phyloP scores from a whole-genome alignment of 768 basidiomycete species.

The Mycena kentingensis region DNA sequence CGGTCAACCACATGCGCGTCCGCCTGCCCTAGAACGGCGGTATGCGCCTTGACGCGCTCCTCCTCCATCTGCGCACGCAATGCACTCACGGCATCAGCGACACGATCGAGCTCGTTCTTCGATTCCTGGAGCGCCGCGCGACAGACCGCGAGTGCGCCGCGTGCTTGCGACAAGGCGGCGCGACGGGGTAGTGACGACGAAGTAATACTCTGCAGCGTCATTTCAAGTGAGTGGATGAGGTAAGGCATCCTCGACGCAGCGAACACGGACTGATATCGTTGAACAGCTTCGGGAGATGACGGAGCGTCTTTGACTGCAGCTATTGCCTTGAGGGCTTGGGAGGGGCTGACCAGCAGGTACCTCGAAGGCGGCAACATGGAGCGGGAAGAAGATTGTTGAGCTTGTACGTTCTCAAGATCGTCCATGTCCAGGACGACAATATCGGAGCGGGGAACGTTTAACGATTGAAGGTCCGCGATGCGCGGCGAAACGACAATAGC shows the following conservation, averaged over 20 bases:
- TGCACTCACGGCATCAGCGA: slow-evolving; percentile 36
- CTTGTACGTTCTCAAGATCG: slow-evolving; percentile 14
- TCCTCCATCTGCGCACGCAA: slow-evolving; percentile 43
- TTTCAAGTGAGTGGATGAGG: slow-evolving; percentile 43
- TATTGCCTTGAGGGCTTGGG: slow-evolving; percentile 58
- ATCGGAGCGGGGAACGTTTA: slow-evolving; percentile 13
- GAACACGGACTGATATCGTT: slow-evolving; percentile 66
- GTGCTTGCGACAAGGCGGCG: slow-evolving; percentile 39
- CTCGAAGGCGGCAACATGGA: slow-evolving; percentile 25
- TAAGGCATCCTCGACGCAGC: slow-evolving; percentile 58
- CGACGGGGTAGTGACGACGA: no score
- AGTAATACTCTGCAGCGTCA: slow-evolving; percentile 21
- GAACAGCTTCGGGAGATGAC: slow-evolving; percentile 51
- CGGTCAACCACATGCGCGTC: slow-evolving; percentile 33
- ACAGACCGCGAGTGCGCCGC: slow-evolving; percentile 42
- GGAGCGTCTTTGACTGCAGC: slow-evolving; percentile 47
- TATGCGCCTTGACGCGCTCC: slow-evolving; percentile 35
- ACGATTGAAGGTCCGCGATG: slow-evolving; percentile 10
- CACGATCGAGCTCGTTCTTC: slow-evolving; percentile 36
- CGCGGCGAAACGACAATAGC: slow-evolving; percentile 57
- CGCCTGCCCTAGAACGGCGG: slow-evolving; percentile 39
- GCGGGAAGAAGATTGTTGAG: slow-evolving; percentile 25
- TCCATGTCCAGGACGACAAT: slow-evolving; percentile 26
- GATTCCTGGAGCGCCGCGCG: slow-evolving; percentile 32
- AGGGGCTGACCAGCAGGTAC: slow-evolving; percentile 57